These are phyloP conservation scores for Tubosaeta brunneosetosa DNA, from an alignment of 768 basidiomycete species.

Conservation along the genomic window DNA sequence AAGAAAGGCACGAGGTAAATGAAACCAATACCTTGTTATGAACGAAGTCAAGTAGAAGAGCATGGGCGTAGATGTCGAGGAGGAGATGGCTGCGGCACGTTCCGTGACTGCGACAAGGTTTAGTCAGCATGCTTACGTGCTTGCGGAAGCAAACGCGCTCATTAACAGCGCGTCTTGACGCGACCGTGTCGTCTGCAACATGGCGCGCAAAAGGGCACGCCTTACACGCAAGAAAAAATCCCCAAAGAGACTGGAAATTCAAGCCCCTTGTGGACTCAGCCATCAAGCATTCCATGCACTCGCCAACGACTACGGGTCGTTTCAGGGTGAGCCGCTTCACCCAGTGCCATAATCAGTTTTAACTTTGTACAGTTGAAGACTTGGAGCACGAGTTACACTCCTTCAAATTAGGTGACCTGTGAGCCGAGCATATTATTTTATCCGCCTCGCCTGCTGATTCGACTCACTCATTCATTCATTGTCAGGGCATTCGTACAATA, in stretches of 20 bases:
- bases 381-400: slow-evolving; percentile 7
- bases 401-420: slow-evolving; percentile 37
- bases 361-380: slow-evolving; percentile 12
- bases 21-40: slow-evolving; percentile 34
- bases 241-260: not conserved
- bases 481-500: slow-evolving; percentile 33
- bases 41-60: slow-evolving; percentile 40
- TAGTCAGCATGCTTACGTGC: slow-evolving; percentile 23
- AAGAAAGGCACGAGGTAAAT: slow-evolving; percentile 25
- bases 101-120: not conserved
- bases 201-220: slow-evolving; percentile 23
- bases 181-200: slow-evolving; percentile 17
- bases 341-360: not conserved
- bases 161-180: slow-evolving; percentile 28
- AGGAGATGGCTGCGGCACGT: slow-evolving; percentile 7
- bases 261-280: slow-evolving; percentile 4
- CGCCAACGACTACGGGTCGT: slow-evolving; percentile 1
- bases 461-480: not conserved
- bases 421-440: slow-evolving; percentile 6
- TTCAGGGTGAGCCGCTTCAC: slow-evolving; percentile 14
- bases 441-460: not conserved
- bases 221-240: slow-evolving; percentile 16
- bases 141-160: slow-evolving; percentile 15
- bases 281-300: slow-evolving; percentile 13
- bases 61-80: slow-evolving; percentile 18